Evolutionary conservation across 2,329 filamentous ascomycete genomes (phyloP).

Genomic region (Neonectria coccinea): DNA sequence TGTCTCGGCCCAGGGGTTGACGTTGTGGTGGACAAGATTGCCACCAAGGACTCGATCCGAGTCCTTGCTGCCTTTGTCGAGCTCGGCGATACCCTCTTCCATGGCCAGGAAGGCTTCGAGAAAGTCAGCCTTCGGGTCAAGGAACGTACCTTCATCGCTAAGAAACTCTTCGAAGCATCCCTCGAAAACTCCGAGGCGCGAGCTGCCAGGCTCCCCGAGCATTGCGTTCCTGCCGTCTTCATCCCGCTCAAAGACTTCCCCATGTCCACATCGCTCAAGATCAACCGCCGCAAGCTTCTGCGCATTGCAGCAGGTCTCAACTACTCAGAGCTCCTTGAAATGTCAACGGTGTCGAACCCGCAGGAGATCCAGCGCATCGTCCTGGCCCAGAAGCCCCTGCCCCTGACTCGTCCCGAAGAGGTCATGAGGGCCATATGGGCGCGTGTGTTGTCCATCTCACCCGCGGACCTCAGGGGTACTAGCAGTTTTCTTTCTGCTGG

Average conservation of each 20-base stretch:
- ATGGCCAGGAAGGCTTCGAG: slow-evolving; percentile 53
- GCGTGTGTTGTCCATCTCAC: slow-evolving; percentile 53
- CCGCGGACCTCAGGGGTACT: slow-evolving; percentile 54
- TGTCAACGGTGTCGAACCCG: slow-evolving; percentile 54
- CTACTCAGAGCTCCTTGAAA: slow-evolving; percentile 56
- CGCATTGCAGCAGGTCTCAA: slow-evolving; percentile 57
- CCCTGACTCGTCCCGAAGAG: slow-evolving; percentile 61
- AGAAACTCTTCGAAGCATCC: slow-evolving; percentile 57
- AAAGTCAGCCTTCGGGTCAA: slow-evolving; percentile 55
- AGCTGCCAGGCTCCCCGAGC: slow-evolving; percentile 47
- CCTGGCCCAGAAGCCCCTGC: slow-evolving; percentile 56
- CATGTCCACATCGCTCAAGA: slow-evolving; percentile 62
- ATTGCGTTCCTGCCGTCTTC: slow-evolving; percentile 61
- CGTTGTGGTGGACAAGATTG: slow-evolving; percentile 61
- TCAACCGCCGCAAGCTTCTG: slow-evolving; percentile 62
- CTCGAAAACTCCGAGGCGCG: slow-evolving; percentile 48
- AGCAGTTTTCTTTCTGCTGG: slow-evolving; percentile 61
- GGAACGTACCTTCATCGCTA: slow-evolving; percentile 58
- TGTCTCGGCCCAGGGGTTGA: slow-evolving; percentile 61
- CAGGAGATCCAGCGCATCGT: slow-evolving; percentile 50
- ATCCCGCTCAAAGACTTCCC: slow-evolving; percentile 63
- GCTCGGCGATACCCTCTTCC: slow-evolving; percentile 55
- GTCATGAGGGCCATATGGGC: slow-evolving; percentile 63
- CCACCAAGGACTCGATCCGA: slow-evolving; percentile 56
- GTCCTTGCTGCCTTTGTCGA: slow-evolving; percentile 63